These are phyloP conservation scores for Myrmaecium sp. DNA, from an alignment of 2,329 filamentous ascomycete genomes.

Conservation along the genomic window DNA sequence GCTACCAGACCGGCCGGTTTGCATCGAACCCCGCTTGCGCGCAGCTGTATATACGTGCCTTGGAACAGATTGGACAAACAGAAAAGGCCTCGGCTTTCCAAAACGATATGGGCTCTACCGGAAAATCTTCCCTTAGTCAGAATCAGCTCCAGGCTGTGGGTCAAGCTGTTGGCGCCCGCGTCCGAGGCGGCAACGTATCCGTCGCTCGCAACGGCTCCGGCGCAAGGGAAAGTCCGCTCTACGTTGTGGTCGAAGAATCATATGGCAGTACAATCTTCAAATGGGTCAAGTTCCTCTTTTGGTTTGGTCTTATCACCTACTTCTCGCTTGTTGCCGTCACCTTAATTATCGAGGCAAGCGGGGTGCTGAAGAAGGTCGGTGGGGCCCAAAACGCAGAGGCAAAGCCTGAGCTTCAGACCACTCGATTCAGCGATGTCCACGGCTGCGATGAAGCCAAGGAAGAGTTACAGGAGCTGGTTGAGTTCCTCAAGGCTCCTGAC, in stretches of 20 bases:
- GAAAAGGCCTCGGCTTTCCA: slow-evolving; percentile 14
- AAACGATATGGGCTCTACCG: slow-evolving; percentile 6
- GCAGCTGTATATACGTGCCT: slow-evolving; percentile 58
- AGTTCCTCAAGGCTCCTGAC: slow-evolving; percentile 86
- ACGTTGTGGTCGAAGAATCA: slow-evolving; percentile 90
- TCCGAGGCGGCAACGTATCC: slow-evolving; percentile 49
- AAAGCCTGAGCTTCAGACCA: slow-evolving; percentile 81
- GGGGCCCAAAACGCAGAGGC: slow-evolving; percentile 62
- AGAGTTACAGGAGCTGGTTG: slow-evolving; percentile 89
- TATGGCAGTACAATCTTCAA: slow-evolving; percentile 65
- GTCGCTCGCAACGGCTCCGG: slow-evolving; percentile 43
- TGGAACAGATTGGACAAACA: slow-evolving; percentile 41
- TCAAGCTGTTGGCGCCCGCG: slow-evolving; percentile 62
- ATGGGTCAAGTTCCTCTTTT: slow-evolving; percentile 75
- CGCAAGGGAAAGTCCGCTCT: slow-evolving; percentile 68
- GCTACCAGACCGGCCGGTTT: slow-evolving; percentile 74
- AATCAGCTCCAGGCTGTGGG: slow-evolving; percentile 62
- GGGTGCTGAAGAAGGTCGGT: slow-evolving; percentile 61
- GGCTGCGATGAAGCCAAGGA: slow-evolving; percentile 98
- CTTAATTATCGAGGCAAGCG: slow-evolving; percentile 66
- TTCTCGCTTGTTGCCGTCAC: slow-evolving; percentile 63
- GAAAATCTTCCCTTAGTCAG: slow-evolving; percentile 35
- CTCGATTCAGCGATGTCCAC: slow-evolving; percentile 84
- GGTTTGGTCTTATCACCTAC: slow-evolving; percentile 65
- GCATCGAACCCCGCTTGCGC: slow-evolving; percentile 67